Base-by-base conservation (phyloP, 257 asterid genomes). In the Cordia subcordata region DNA sequence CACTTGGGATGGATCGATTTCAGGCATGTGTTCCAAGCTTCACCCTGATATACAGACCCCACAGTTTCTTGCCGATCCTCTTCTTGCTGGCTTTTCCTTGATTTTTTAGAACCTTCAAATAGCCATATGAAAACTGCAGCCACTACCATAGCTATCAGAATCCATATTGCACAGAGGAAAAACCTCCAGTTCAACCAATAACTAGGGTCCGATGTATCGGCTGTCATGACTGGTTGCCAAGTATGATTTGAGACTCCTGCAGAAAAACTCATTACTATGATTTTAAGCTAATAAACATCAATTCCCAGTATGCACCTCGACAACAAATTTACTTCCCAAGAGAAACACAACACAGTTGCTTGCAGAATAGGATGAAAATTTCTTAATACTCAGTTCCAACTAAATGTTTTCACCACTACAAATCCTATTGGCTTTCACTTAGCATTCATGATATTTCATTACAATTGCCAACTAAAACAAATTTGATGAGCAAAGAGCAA, bases 121-220 rank as follows among this genome's bases (percentile, higher is more conserved):
- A 72, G 88, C 95, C 94, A 80, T 73, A 91, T 80, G 23, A 91
- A 35, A 49, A 81, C 66, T 22, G 79, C 80, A 54, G 96, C 52
- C 27, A 73, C 32, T 37, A 71, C 64, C 69, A 79, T 74, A 57
- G 76, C 67, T 45, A 71, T 57, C 32, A 77, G 50, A 38, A 91
- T 44, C 82, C 84, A 84, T 66, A 71, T 23, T 51, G 82, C 85
- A 80, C 94, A 85, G 17, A 88, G 66, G 39, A 79, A 77, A 72
- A 88, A 77, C 57, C 92, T 85, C 96, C 92, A 82, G 63, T 81
- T 91, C 76, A 85, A 79, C 98, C 98, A 91, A 69, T 91, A 91
- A 67, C 76, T 70, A 18, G 78, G 78, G 27, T 73, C 33, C 13
- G 85, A 78, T 10, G 98, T 68, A 57, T 91, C 87, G 6, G 70